A percentile compares a stretch with the other conserved stretches of the same genome.
phyloP scores from a whole-genome alignment of 2,329 filamentous ascomycete genomes.

The Leptographium radiaticola region DNA sequence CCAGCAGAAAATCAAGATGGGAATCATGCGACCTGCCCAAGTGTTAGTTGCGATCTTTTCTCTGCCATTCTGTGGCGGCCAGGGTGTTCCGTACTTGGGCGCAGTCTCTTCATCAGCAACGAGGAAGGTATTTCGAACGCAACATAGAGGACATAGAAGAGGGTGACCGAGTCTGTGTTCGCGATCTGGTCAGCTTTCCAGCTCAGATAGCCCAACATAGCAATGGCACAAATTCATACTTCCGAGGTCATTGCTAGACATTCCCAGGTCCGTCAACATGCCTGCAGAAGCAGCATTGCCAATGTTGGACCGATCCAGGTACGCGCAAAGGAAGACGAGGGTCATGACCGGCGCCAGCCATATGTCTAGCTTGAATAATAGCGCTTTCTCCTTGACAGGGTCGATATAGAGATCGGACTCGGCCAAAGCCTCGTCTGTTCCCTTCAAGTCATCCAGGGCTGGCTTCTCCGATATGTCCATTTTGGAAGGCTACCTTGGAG shows the following conservation, averaged over 20 bases:
- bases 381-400: background rate
- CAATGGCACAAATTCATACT: background rate
- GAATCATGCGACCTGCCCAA: background rate
- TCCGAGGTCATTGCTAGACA: background rate
- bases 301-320: constrained; percentile 8
- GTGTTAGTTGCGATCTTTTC: background rate
- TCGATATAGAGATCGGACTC: background rate
- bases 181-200: background rate
- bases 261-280: constrained; percentile 1
- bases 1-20: constrained; percentile 6
- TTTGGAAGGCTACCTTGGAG: too few species aligned
- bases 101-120: background rate
- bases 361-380: constrained; percentile 5
- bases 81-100: too few species aligned
- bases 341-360: background rate
- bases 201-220: too few species aligned
- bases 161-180: background rate
- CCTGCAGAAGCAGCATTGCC: constrained; percentile 7
- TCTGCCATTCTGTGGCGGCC: background rate
- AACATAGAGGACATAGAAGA: constrained; percentile 6
- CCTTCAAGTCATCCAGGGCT: too few species aligned
- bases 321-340: constrained; percentile 1
- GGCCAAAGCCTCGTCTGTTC: too few species aligned
- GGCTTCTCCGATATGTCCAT: too few species aligned
- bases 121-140: constrained; percentile 2